Evolutionary conservation across 169 alveolate species (phyloP).

Genomic region (Eimeria falciformis): DNA sequence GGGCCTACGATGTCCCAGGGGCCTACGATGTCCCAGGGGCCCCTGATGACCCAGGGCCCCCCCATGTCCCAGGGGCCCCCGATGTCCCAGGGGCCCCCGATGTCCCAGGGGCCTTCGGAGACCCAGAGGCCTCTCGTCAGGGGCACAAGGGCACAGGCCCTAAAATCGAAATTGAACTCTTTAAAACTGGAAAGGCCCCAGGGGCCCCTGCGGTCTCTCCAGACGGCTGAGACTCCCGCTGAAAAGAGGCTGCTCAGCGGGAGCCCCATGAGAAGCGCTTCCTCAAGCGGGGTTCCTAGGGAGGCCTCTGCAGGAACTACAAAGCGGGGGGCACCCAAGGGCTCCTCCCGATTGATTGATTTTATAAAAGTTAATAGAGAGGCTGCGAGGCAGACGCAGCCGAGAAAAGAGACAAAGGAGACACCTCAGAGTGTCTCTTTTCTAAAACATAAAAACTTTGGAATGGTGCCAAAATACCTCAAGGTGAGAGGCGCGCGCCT

Average conservation of each 20-base stretch:
- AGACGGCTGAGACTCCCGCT: background rate
- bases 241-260: background rate
- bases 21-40: background rate
- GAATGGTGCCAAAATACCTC: background rate
- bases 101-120: background rate
- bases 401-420: background rate
- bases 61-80: background rate
- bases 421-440: background rate
- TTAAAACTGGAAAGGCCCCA: background rate
- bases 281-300: background rate
- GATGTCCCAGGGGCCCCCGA: background rate
- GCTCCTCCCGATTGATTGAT: background rate
- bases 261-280: background rate
- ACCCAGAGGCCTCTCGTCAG: background rate
- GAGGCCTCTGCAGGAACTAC: background rate
- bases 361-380: too few species aligned
- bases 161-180: too few species aligned
- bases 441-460: slow-evolving; percentile 5
- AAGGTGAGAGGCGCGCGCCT: background rate
- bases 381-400: background rate
- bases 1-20: background rate
- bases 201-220: background rate
- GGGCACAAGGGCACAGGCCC: background rate
- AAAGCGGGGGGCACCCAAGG: background rate
- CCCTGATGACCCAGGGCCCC: background rate